Evolutionary conservation across 164 flowering plant species (phyloP), one percentile per base, ranked within the genome.

Genomic region (Tinospora cordifolia): DNA sequence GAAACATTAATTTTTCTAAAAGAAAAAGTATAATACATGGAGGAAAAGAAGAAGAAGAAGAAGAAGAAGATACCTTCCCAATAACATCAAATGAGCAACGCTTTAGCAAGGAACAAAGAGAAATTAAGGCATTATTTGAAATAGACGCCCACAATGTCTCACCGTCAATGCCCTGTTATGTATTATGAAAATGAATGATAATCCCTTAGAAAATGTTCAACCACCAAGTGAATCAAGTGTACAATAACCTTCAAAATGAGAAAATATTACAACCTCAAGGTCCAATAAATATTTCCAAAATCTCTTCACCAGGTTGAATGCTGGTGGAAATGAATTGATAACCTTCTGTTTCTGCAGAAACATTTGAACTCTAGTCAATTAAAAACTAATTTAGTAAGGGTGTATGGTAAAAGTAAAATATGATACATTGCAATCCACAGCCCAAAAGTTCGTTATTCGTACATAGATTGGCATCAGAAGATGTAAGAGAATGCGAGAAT

Each of bases 221-320:
- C 40, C 46, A 0, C 38, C 59, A 60, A 6, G 19, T 40, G 15
- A 39, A 34, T 14, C 21, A 36, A 27, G 68, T 66, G 46, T 64
- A 63, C 24, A 17, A 44, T 7, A 12, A 51, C 10, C 26, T 47
- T 46, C 39, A 34, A 59, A 65, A 67, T 75, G 65, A 62, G 73
- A 25, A 21, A 58, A 47, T 27, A 12, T 65, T 58, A 58, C 25
- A 58, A 94, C 98, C 96, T 88, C 89, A 22, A 83, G 90, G 12
- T 86, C 90, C 76, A 90, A 75, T 47, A 91, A 77, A 77, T 90
- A 94, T 69, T 84, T 88, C 98, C 98, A 94, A 75, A 90, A 91
- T 82, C 97, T 86, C 80, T 89, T 94, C 77, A 83, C 87, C 41
- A 91, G 77, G 66, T 87, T 81, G 73, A 94, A 81, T 69, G 85